Evolutionary conservation across 179 eudicot genomes (phyloP), one percentile per base, ranked within the genome.

Genomic region (Beta macrorhiza): DNA sequence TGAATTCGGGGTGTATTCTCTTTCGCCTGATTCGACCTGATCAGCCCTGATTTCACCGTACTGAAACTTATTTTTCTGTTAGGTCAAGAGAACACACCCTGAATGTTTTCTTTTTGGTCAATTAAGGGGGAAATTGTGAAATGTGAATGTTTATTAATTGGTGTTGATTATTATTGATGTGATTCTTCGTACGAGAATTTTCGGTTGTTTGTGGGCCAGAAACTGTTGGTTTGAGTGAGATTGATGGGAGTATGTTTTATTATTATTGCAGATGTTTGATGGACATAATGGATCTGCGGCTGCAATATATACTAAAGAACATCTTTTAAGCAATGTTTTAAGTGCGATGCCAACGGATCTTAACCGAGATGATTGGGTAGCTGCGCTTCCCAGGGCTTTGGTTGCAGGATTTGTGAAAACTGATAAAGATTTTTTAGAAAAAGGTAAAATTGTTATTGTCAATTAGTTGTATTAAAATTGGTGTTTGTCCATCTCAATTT

Each of bases 341-440:
- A 76, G 77, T 52, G 92, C 92, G 19, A 87, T 92, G 57, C 96
- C 96, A 32, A 77, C 89, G 47, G 89, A 89, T 82, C 93, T 92
- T 84, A 92, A 85, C 80, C 86, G 95, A 86, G 97, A 95, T 29
- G 99, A 95, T 63, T 95, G 99, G 98, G 80, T 91, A 56, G 83
- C 92, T 42, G 97, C 98, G 52, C 82, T 95, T 76, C 98, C 99
- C 16, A 88, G 99, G 87, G 98, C 99, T 67, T 83, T 95, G 90
- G 99, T 95, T 42, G 90, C 99, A 0, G 99, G 97, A 52, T 95
- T 95, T 82, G 99, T 95, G 55, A 95, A 95, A 86, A 93, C 98
- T 2, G 99, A 95, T 77, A 95, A 95, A 82, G 97, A 95, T 77
- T 92, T 95, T 77, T 86, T 92, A 77, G 91, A 87, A 76, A 90